phyloP scores from a whole-genome alignment of 2,329 filamentous ascomycete genomes.

The Penicillium sp. region DNA sequence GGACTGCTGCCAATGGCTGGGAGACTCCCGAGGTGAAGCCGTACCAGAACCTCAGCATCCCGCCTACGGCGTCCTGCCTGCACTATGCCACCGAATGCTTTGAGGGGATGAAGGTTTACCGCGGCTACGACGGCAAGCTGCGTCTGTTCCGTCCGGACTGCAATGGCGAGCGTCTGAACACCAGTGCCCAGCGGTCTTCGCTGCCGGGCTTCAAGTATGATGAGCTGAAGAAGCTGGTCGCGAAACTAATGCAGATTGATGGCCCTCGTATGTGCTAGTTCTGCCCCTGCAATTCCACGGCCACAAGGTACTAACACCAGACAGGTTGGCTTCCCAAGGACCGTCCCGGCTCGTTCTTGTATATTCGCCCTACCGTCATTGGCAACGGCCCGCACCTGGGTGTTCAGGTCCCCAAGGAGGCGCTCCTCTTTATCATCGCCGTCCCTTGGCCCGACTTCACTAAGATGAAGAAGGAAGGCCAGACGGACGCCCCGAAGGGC shows the following conservation, averaged over 20 bases:
- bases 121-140: slow-evolving; percentile 65
- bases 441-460: slow-evolving; percentile 41
- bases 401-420: slow-evolving; percentile 74
- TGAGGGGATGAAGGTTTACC: slow-evolving; percentile 76
- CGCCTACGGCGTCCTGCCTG: slow-evolving; percentile 75
- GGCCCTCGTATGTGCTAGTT: slow-evolving; percentile 48
- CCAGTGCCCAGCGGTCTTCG: slow-evolving; percentile 61
- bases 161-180: slow-evolving; percentile 65
- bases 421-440: slow-evolving; percentile 81
- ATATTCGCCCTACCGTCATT: slow-evolving; percentile 84
- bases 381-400: slow-evolving; percentile 77
- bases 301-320: background rate
- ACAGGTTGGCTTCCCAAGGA: slow-evolving; percentile 71
- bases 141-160: slow-evolving; percentile 74
- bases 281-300: background rate
- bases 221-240: slow-evolving; percentile 71
- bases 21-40: slow-evolving; percentile 68
- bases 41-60: slow-evolving; percentile 72
- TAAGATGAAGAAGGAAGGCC: slow-evolving; percentile 23
- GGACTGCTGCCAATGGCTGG: slow-evolving; percentile 68
- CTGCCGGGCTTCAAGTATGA: slow-evolving; percentile 69
- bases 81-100: slow-evolving; percentile 93
- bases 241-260: slow-evolving; percentile 68
- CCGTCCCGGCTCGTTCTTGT: slow-evolving; percentile 66
- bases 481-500: slow-evolving; percentile 21